Evolutionary conservation across 169 alveolate species (phyloP).

Genomic region (Cyclospora cayetanensis): DNA sequence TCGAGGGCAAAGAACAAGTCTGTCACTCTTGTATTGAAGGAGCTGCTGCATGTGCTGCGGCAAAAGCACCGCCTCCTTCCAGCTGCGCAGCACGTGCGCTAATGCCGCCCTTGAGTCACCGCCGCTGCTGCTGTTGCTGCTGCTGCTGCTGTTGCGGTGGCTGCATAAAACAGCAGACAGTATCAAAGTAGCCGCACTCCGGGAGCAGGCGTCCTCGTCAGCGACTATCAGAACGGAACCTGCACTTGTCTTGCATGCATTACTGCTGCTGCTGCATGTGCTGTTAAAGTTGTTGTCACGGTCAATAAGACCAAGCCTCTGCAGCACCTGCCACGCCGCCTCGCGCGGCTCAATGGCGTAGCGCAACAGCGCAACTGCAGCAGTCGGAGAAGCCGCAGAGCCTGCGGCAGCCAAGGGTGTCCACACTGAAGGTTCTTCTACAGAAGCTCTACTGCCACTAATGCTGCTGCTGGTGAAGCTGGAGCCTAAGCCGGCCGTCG

Average conservation of each 20-base stretch:
- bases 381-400: background rate
- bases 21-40: background rate
- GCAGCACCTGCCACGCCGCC: background rate
- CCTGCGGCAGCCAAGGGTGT: background rate
- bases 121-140: constrained; percentile 23
- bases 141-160: background rate
- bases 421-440: too few relatives aligned
- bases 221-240: constrained; percentile 28
- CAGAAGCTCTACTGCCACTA: background rate
- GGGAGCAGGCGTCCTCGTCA: background rate
- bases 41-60: background rate
- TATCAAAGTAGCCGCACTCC: background rate
- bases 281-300: background rate
- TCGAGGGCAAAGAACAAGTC: background rate
- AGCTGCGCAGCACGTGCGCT: background rate
- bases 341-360: background rate
- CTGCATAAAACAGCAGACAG: background rate
- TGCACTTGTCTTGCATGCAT: background rate
- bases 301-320: background rate
- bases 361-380: background rate
- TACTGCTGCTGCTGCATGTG: constrained; percentile 37
- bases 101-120: background rate
- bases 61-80: background rate
- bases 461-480: background rate
- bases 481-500: background rate